These are phyloP conservation scores for Trichoderma koningiopsis DNA, from an alignment of 2,329 filamentous ascomycete genomes.

Conservation along the genomic window DNA sequence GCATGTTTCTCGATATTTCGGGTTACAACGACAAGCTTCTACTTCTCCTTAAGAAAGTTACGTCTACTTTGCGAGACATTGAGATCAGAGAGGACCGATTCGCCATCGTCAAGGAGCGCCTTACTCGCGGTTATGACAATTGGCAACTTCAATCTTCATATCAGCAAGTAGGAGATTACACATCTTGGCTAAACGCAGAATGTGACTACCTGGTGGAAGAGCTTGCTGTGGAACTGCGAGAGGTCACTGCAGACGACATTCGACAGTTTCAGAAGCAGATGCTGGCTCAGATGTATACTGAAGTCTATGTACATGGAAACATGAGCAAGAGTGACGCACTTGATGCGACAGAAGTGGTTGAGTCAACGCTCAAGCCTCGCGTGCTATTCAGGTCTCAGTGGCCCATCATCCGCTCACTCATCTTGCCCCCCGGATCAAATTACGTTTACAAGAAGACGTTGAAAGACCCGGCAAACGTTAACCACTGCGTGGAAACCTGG, in stretches of 20 bases:
- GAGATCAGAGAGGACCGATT: slow-evolving; percentile 86
- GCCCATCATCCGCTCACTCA: slow-evolving; percentile 73
- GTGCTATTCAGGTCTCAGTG: slow-evolving; percentile 76
- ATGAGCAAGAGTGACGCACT: slow-evolving; percentile 91
- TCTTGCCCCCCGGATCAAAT: slow-evolving; percentile 79
- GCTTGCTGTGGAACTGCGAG: slow-evolving; percentile 72
- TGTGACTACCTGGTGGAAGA: slow-evolving; percentile 79
- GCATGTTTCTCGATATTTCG: slow-evolving; percentile 75
- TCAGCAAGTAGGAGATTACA: slow-evolving; percentile 82
- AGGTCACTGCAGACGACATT: slow-evolving; percentile 73
- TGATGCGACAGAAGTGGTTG: slow-evolving; percentile 79
- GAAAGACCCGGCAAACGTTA: slow-evolving; percentile 85
- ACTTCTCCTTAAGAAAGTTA: slow-evolving; percentile 85
- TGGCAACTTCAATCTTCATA: slow-evolving; percentile 88
- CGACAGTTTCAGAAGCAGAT: slow-evolving; percentile 77
- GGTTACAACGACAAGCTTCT: slow-evolving; percentile 97
- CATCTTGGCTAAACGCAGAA: slow-evolving; percentile 76
- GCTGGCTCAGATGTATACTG: slow-evolving; percentile 81
- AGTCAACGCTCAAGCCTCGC: slow-evolving; percentile 74
- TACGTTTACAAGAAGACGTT: slow-evolving; percentile 79
- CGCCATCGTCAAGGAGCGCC: slow-evolving; percentile 83
- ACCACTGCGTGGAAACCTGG: slow-evolving; percentile 81
- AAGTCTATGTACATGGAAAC: slow-evolving; percentile 88
- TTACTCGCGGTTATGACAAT: slow-evolving; percentile 77
- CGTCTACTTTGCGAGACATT: slow-evolving; percentile 80